Conservation (phyloP, 2,329 filamentous ascomycete species). For the Allantophomopsis lycopodina region DNA sequence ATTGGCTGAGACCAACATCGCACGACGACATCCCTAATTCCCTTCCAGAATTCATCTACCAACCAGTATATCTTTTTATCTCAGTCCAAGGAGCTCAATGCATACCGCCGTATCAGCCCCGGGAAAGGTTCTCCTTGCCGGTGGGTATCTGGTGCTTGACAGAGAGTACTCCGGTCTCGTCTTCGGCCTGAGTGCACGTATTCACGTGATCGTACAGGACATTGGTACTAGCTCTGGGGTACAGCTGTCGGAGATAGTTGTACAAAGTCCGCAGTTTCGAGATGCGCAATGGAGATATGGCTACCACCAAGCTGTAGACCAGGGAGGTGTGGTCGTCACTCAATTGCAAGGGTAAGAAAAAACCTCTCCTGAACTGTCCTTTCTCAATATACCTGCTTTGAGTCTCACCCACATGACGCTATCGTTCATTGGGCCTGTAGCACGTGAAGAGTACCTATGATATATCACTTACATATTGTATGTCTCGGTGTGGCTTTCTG, state of each 20-base stretch:
- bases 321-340: conserved; percentile 69
- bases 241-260: conserved; percentile 59
- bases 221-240: conserved; percentile 49
- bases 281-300: conserved; percentile 82
- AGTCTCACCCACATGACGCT: too few species aligned
- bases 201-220: conserved; percentile 47
- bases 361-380: background rate
- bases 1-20: too few species aligned
- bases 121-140: conserved; percentile 88
- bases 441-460: too few species aligned
- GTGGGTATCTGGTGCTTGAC: conserved; percentile 91
- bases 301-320: conserved; percentile 53
- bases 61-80: too few species aligned
- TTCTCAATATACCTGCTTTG: background rate
- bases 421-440: too few species aligned
- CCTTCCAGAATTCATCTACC: too few species aligned
- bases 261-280: conserved; percentile 83
- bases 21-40: too few species aligned
- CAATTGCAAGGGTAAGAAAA: conserved; percentile 62
- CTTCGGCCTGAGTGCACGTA: conserved; percentile 52
- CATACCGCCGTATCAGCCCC: conserved; percentile 60
- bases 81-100: background rate
- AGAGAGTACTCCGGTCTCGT: conserved; percentile 68
- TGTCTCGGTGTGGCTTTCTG: too few species aligned
- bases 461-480: too few species aligned